Evolutionary conservation across 108 stramenopile genomes (phyloP).

Genomic region (Discostella stelligeroides): DNA sequence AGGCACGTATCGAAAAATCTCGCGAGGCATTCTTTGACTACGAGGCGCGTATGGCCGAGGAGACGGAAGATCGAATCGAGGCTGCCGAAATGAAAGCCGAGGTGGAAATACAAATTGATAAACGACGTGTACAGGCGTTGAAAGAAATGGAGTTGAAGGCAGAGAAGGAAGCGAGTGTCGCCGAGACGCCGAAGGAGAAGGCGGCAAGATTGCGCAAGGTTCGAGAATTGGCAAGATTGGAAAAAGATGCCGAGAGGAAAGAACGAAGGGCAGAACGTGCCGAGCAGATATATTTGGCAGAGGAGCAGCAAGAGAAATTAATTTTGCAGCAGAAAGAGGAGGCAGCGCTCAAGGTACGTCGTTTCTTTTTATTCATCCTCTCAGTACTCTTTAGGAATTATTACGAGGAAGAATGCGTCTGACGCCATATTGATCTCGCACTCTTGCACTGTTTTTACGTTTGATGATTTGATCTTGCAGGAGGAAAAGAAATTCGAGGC

Average conservation of each 20-base stretch:
- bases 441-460: background rate
- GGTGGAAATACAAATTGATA: conserved; percentile 28
- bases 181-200: conserved; percentile 26
- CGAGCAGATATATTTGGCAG: conserved; percentile 49
- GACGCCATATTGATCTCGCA: background rate
- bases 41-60: conserved; percentile 54
- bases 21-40: conserved; percentile 55
- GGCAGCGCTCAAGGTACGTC: conserved; percentile 46
- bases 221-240: conserved; percentile 28
- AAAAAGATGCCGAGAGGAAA: conserved; percentile 48
- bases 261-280: conserved; percentile 40
- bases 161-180: conserved; percentile 26
- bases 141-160: conserved; percentile 19
- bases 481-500: conserved; percentile 50
- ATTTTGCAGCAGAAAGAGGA: conserved; percentile 43
- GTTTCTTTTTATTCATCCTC: background rate
- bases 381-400: too few species aligned
- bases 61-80: conserved; percentile 51
- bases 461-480: conserved; percentile 10
- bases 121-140: conserved; percentile 17
- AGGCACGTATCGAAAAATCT: conserved; percentile 38
- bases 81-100: conserved; percentile 42
- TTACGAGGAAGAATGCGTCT: too few species aligned
- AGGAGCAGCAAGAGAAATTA: conserved; percentile 53
- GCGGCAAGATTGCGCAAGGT: conserved; percentile 33